Conservation (phyloP, 352 stramenopile species). For the Pythium insidiosum region DNA sequence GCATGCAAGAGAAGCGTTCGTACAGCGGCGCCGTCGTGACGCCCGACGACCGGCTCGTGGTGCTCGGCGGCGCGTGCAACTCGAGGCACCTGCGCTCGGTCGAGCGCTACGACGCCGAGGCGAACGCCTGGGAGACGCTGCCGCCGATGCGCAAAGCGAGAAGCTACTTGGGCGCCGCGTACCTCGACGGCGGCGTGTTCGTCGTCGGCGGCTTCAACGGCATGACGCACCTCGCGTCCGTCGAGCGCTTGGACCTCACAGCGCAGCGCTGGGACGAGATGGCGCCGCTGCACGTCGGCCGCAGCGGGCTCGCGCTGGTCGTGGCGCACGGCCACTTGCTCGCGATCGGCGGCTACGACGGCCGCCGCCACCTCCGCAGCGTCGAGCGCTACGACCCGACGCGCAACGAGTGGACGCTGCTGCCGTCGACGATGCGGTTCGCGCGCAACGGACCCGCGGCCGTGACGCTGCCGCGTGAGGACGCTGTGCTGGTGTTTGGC, state of each 20-base stretch:
- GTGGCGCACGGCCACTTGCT: conserved; percentile 38
- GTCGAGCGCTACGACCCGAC: conserved; percentile 53
- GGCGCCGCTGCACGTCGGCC: conserved; percentile 33
- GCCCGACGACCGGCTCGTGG: conserved; percentile 35
- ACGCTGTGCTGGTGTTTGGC: conserved; percentile 55
- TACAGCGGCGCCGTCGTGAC: conserved; percentile 54
- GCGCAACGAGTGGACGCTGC: conserved; percentile 32
- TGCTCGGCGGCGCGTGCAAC: conserved; percentile 53
- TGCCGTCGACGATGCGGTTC: conserved; percentile 37
- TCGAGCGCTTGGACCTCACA: conserved; percentile 47
- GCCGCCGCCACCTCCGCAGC: conserved; percentile 49
- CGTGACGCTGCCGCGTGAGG: conserved; percentile 31
- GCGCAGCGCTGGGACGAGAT: conserved; percentile 44
- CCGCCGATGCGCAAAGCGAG: conserved; percentile 44
- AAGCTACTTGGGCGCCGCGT: conserved; percentile 52
- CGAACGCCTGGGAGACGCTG: conserved; percentile 37
- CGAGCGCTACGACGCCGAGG: conserved; percentile 45
- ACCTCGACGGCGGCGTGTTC: conserved; percentile 47
- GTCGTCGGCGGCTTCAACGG: conserved; percentile 67
- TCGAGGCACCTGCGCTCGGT: conserved; percentile 48
- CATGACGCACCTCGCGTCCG: conserved; percentile 35
- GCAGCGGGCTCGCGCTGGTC: conserved; percentile 49
- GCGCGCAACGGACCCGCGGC: conserved; percentile 54
- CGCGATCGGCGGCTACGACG: conserved; percentile 66
- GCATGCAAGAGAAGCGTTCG: conserved; percentile 46